Base-by-base conservation (phyloP, 2,329 filamentous ascomycete species). In the Fulvia fulva region DNA sequence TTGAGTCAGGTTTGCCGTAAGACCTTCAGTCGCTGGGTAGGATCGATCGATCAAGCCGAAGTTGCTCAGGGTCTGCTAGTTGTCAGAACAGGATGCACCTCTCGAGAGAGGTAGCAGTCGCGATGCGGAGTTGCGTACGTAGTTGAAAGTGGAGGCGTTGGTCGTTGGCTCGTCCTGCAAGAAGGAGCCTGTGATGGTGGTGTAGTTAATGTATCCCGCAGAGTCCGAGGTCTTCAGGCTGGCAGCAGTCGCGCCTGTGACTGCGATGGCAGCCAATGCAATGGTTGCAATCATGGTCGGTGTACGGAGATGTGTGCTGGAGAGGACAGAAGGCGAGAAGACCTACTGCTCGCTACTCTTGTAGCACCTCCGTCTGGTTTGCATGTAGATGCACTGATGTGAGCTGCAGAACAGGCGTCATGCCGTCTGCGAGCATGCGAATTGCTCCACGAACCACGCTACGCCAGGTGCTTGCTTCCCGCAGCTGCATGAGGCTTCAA, bases 11-110 rank as follows among this genome's bases (percentile, higher is more conserved):
- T 74, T 72, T 37, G 75, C 73, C 7, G 53, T 77, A 72, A 53
- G 76, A 72, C 16, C 58, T 44, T 43, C 69, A 64, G 65, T 88
- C 1, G 80, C 82, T 5, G 81, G 76, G 68, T 88, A 88, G 1
- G 80, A 79, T 50, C 81, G 80, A 66, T 87, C 80, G 61, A 89
- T 79, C 22, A 90, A 77, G 26, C 87, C 87, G 67, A 87, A 87
- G 74, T 88, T 88, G 56, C 75, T 76, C 28, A 78, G 73, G 25
- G 80, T 83, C 84, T 87, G 58, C 14, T 44, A 4, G 21, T 51
- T 37, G 65, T 54, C 14, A 56, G 51, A 28, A 47, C 32, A 7
- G n/a, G 16, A n/a, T n/a, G 14, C 37, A 5, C 16, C n/a, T n/a
- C n/a, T n/a, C n/a, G n/a, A n/a, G 5, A 12, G 12, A 22, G 21